phyloP scores from a whole-genome alignment of 148 eudicot species.

The Talinum fruticosum region DNA sequence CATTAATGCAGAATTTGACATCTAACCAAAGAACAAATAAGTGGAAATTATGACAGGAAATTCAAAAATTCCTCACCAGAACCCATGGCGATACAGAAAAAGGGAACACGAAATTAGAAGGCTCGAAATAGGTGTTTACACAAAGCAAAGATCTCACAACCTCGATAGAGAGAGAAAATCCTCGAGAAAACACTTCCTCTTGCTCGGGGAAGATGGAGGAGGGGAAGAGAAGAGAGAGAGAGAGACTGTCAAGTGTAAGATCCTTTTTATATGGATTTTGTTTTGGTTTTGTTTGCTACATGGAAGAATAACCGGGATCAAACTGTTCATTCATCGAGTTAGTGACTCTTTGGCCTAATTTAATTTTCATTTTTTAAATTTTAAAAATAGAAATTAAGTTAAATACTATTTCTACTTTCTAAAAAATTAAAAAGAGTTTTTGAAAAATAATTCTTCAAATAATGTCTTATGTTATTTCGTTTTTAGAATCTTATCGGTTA shows the following conservation, averaged over 20 bases:
- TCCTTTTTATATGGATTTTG: neutral
- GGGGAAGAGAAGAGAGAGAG: too few relatives aligned
- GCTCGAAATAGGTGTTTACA: conserved; percentile 1
- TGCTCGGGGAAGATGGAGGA: neutral
- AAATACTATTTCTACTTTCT: too few relatives aligned
- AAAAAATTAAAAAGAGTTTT: too few relatives aligned
- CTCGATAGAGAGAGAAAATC: neutral
- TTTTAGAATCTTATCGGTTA: too few relatives aligned
- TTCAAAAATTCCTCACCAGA: conserved; percentile 27
- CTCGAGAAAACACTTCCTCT: neutral
- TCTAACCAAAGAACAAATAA: neutral
- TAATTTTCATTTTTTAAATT: too few relatives aligned
- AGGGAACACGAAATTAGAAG: neutral
- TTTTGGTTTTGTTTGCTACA: neutral
- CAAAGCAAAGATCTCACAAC: neutral
- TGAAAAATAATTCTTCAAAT: too few relatives aligned
- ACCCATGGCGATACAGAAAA: conserved; percentile 26
- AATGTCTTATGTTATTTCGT: too few relatives aligned
- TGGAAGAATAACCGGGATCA: too few relatives aligned
- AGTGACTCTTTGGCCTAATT: too few relatives aligned
- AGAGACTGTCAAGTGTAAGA: neutral
- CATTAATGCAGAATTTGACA: neutral
- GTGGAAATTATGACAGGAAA: neutral
- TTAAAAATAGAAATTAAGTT: too few relatives aligned
- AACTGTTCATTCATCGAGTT: too few relatives aligned